Percentiles rank a stretch among this genome's conserved stretches.
These are phyloP conservation scores for Aspergillus arachidicola DNA, from an alignment of 2,329 filamentous ascomycete genomes.

Conservation along the genomic window DNA sequence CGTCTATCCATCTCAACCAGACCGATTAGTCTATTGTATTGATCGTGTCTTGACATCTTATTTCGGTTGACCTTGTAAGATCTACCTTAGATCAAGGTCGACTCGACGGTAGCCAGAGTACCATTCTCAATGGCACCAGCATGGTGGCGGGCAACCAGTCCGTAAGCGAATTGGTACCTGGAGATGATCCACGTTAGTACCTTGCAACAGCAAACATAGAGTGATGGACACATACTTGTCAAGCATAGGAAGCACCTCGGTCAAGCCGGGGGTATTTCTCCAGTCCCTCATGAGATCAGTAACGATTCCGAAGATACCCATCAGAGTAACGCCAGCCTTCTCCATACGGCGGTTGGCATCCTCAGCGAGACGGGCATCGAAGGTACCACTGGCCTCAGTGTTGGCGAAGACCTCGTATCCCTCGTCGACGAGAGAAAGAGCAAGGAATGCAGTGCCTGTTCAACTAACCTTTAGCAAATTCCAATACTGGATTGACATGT, in stretches of 20 bases:
- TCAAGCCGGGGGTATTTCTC: slow-evolving; percentile 58
- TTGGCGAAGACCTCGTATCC: slow-evolving; percentile 76
- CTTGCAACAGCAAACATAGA: background rate
- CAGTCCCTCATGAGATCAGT: slow-evolving; percentile 73
- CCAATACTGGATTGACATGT: background rate
- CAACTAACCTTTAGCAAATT: slow-evolving; percentile 5
- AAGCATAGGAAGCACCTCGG: slow-evolving; percentile 64
- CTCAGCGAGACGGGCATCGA: slow-evolving; percentile 49
- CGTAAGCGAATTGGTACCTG: slow-evolving; percentile 60
- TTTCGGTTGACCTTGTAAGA: background rate
- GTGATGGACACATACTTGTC: slow-evolving; percentile 45
- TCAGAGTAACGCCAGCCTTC: slow-evolving; percentile 60
- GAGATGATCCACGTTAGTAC: slow-evolving; percentile 34
- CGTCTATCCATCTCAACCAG: accelerated
- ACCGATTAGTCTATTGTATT: background rate
- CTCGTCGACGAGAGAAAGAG: slow-evolving; percentile 69
- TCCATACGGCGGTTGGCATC: slow-evolving; percentile 69
- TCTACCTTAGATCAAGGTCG: slow-evolving; percentile 18
- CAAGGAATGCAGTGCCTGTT: slow-evolving; percentile 67
- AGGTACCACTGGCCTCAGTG: slow-evolving; percentile 70
- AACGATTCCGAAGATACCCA: slow-evolving; percentile 62
- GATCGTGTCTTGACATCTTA: background rate
- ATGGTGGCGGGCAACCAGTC: slow-evolving; percentile 64
- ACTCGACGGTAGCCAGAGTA: slow-evolving; percentile 59
- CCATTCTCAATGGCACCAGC: slow-evolving; percentile 63